These are phyloP conservation scores for Boletus pseudopeckii DNA, from an alignment of 768 basidiomycete genomes.

Conservation along the genomic window DNA sequence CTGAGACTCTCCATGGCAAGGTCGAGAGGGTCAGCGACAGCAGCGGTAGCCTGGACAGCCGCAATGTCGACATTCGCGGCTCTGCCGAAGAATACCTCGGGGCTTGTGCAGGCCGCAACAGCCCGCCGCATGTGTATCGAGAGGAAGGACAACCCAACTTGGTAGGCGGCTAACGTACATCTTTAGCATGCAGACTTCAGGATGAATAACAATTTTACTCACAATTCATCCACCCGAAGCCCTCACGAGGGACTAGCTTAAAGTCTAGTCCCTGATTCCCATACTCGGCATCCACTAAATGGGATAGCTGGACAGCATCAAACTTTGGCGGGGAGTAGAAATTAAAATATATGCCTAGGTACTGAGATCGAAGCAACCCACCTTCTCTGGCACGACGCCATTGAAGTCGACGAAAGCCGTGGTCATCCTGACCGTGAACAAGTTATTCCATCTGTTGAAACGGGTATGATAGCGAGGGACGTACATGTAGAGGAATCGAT, in stretches of 20 bases:
- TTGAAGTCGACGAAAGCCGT: conserved; percentile 95
- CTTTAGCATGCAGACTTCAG: not conserved
- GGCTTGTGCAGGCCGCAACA: conserved; percentile 90
- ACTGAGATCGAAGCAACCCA: conserved; percentile 17
- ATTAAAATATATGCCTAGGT: not conserved
- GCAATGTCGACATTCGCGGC: conserved; percentile 34
- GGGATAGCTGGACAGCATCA: conserved; percentile 93
- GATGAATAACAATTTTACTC: conserved; percentile 23
- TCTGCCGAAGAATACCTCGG: conserved; percentile 81
- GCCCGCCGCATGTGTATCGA: conserved; percentile 94
- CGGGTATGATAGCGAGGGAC: conserved; percentile 47
- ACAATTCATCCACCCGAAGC: conserved; percentile 99
- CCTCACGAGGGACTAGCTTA: conserved; percentile 94
- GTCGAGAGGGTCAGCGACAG: conserved; percentile 54
- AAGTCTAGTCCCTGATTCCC: conserved; percentile 97
- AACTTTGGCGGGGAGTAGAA: conserved; percentile 47
- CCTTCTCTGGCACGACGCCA: conserved; percentile 97
- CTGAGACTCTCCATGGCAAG: conserved; percentile 59
- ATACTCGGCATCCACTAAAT: conserved; percentile 96
- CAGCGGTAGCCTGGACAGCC: conserved; percentile 33
- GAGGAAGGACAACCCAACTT: conserved; percentile 93
- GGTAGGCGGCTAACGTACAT: conserved; percentile 72
- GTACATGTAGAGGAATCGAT: conserved; percentile 99
- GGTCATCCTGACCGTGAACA: conserved; percentile 64
- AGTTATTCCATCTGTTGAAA: not conserved